A percentile compares a stretch with the other conserved stretches of the same genome.
Conservation (phyloP, 345 rosid genomes). For the Bruguiera parviflora region DNA sequence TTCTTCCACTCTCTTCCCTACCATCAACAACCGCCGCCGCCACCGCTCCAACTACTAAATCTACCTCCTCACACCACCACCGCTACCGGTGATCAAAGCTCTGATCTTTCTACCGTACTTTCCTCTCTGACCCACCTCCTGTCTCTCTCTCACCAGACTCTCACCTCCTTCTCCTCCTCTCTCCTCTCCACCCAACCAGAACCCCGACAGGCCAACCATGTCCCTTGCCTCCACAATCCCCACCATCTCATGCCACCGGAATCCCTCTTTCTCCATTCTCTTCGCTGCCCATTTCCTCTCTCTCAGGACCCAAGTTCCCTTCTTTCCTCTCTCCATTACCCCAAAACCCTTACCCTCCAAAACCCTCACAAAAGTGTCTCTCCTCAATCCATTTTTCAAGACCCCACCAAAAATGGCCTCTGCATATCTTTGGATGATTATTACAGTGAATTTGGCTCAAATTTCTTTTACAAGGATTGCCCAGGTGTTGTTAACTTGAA, state of each 20-base stretch:
- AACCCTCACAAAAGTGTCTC: constrained; percentile 5
- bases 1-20: constrained; percentile 1
- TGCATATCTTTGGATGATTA: constrained; percentile 55
- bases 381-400: constrained; percentile 15
- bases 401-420: constrained; percentile 25
- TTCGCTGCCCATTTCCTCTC: constrained; percentile 56
- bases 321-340: constrained; percentile 41
- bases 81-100: constrained; percentile 7
- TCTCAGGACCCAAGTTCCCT: constrained; percentile 26
- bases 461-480: constrained; percentile 62
- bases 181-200: constrained; percentile 29
- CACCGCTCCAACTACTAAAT: neutral
- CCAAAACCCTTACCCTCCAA: constrained; percentile 35
- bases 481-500: constrained; percentile 57
- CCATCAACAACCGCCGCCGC: constrained; percentile 9
- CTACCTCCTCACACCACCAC: constrained; percentile 2
- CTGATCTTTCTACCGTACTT: constrained; percentile 41
- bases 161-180: constrained; percentile 15
- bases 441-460: constrained; percentile 33
- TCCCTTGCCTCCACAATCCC: constrained; percentile 54
- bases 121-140: constrained; percentile 42
- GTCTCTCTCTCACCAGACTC: constrained; percentile 37
- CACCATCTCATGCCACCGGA: constrained; percentile 72
- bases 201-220: constrained; percentile 22
- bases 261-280: constrained; percentile 65